Percentiles rank a stretch among this genome's conserved stretches.
phyloP scores from a whole-genome alignment of 1,284 basidiomycete species.

The Trichosporon inkin region DNA sequence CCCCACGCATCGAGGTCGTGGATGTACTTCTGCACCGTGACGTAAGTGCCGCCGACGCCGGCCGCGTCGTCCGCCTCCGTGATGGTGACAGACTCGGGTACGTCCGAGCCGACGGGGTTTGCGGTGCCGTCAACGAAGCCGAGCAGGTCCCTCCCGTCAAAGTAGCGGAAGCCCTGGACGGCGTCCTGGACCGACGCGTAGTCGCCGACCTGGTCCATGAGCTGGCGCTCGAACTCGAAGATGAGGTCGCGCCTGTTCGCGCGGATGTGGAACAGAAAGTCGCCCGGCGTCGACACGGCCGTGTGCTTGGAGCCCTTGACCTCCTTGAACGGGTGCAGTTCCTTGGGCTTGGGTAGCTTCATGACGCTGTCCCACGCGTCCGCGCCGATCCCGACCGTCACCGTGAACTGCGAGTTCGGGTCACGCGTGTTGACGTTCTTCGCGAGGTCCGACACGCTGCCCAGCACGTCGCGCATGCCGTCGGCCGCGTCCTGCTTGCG shows the following conservation, averaged over 20 bases:
- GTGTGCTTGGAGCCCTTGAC: conserved; percentile 16
- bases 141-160: conserved; percentile 24
- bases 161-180: conserved; percentile 22
- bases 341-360: conserved; percentile 11
- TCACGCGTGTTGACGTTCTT: conserved; percentile 22
- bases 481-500: neutral
- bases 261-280: conserved; percentile 22
- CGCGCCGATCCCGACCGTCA: conserved; percentile 21
- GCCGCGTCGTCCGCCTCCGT: neutral
- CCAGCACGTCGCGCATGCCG: conserved; percentile 8
- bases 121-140: conserved; percentile 26
- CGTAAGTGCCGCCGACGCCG: conserved; percentile 16
- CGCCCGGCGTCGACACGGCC: conserved; percentile 17
- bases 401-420: conserved; percentile 2
- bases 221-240: conserved; percentile 21
- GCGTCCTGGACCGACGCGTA: conserved; percentile 14
- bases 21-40: conserved; percentile 22
- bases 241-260: conserved; percentile 19
- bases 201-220: conserved; percentile 15
- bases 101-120: conserved; percentile 19
- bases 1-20: conserved; percentile 21
- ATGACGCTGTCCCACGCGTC: conserved; percentile 18
- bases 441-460: neutral
- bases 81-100: conserved; percentile 6
- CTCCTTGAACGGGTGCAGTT: conserved; percentile 21